Base-by-base conservation (phyloP, 352 stramenopile species). In the Peronosclerospora sorghi region DNA sequence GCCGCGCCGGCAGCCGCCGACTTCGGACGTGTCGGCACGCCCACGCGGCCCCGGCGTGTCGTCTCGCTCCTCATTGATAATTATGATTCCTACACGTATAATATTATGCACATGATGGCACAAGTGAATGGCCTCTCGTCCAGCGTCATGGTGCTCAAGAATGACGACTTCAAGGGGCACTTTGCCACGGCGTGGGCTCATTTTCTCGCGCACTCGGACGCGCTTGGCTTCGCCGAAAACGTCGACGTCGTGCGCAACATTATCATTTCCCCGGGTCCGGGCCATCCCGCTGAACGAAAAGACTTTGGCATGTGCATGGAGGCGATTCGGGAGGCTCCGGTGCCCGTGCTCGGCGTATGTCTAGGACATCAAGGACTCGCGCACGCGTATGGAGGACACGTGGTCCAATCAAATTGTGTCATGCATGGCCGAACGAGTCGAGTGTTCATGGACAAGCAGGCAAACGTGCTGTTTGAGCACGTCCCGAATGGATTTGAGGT, bases 51-150 rank as follows among this genome's bases (percentile, higher is more conserved):
- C 20, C 56, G 53, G 30, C 62, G 45, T 24, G 73, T 86, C 29
- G 52, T 48, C 9, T 80, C 79, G 40, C 64, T 98, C 32, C 76
- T 98, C 8, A 92, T 98, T 47, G 95, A 98, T 75, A 97, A 98
- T 68, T 97, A 98, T 51, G 95, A 98, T 75, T 97, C 88, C 44
- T 98, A 98, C 66, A 98, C 95, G 35, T 98, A 96, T 75, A 98
- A 98, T 73, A 72, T 94, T 51, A 96, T 86, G 57, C 87, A 98
- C 61, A 95, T 97, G 68, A 53, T 98, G 48, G 81, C 87, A 28
- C 77, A 95, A 41, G 71, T 97, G 38, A 97, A 95, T 57, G 76
- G 73, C 1, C n/a, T 8, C 14, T 37, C 52, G 6, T 44, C 40
- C 44, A 59, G 52, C 30, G 90, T 95, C 0, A 54, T 88, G 10